Evolutionary conservation across 1,284 basidiomycete species (phyloP).

Genomic region (Peniophora sp.): DNA sequence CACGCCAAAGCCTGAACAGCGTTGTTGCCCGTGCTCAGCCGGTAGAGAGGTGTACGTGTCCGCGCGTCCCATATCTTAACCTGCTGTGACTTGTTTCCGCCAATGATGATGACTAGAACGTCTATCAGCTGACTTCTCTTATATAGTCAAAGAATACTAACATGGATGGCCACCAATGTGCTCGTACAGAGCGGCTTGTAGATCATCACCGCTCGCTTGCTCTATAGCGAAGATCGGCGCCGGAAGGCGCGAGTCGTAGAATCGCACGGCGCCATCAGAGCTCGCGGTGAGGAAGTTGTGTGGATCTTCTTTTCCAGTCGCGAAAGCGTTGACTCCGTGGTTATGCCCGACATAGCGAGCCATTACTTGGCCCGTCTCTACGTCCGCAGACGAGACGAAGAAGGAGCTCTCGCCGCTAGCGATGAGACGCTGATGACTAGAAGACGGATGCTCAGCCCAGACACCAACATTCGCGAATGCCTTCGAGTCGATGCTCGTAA

Average conservation of each 20-base stretch:
- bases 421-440: slow-evolving; percentile 9
- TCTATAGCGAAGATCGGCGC: slow-evolving; percentile 18
- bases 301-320: slow-evolving; percentile 25
- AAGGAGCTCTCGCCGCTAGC: slow-evolving; percentile 12
- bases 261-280: slow-evolving; percentile 27
- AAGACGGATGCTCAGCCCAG: slow-evolving; percentile 10
- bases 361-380: slow-evolving; percentile 17
- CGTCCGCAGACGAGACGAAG: slow-evolving; percentile 15
- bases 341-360: slow-evolving; percentile 31
- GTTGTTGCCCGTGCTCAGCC: slow-evolving; percentile 5
- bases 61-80: slow-evolving; percentile 5
- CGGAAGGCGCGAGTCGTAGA: slow-evolving; percentile 29
- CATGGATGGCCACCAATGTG: slow-evolving; percentile 8
- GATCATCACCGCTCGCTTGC: not conserved
- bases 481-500: too few relatives aligned
- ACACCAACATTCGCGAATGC: not conserved
- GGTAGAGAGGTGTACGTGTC: not conserved
- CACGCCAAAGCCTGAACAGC: slow-evolving; percentile 1
- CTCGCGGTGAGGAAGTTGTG: slow-evolving; percentile 28
- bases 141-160: not conserved
- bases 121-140: not conserved
- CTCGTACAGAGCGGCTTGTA: slow-evolving; percentile 4
- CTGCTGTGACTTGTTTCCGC: slow-evolving; percentile 1
- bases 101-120: not conserved
- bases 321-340: slow-evolving; percentile 21